Evolutionary conservation across 1,139 yeast species (phyloP).

Genomic region (Cylindricascospora bacillispora): DNA sequence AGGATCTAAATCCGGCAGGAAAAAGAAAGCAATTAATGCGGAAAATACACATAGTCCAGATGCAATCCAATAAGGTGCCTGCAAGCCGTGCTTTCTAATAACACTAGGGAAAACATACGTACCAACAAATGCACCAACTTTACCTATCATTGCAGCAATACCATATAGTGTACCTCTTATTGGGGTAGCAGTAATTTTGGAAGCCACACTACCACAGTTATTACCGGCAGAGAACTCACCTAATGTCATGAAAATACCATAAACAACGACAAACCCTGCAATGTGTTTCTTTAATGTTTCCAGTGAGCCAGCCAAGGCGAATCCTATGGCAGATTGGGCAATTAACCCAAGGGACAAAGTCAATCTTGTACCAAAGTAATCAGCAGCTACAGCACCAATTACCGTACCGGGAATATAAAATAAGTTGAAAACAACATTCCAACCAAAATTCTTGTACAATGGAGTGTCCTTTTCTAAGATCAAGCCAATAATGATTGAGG

Average conservation of each 20-base stretch:
- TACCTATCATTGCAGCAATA: constrained; percentile 82
- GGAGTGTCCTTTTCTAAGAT: constrained; percentile 42
- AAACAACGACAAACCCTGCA: constrained; percentile 72
- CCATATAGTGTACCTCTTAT: constrained; percentile 87
- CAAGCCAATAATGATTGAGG: constrained; percentile 50
- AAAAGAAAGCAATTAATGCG: constrained; percentile 52
- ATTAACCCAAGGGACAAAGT: constrained; percentile 59
- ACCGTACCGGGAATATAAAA: constrained; percentile 87
- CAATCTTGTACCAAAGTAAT: constrained; percentile 77
- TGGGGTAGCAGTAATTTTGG: constrained; percentile 78
- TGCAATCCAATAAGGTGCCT: constrained; percentile 68
- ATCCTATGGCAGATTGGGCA: constrained; percentile 72
- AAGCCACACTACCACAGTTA: constrained; percentile 75
- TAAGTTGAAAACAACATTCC: constrained; percentile 81
- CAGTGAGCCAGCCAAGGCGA: constrained; percentile 67
- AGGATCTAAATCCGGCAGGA: constrained; percentile 66
- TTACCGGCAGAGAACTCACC: constrained; percentile 97
- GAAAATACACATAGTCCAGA: constrained; percentile 60
- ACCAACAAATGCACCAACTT: constrained; percentile 87
- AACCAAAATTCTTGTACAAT: constrained; percentile 69
- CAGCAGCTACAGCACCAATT: constrained; percentile 72
- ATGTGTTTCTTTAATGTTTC: constrained; percentile 42
- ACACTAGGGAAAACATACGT: constrained; percentile 2
- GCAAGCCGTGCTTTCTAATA: constrained; percentile 30
- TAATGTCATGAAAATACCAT: constrained; percentile 71